Base-by-base conservation (phyloP, 345 rosid genomes). In the Trapa incisa region DNA sequence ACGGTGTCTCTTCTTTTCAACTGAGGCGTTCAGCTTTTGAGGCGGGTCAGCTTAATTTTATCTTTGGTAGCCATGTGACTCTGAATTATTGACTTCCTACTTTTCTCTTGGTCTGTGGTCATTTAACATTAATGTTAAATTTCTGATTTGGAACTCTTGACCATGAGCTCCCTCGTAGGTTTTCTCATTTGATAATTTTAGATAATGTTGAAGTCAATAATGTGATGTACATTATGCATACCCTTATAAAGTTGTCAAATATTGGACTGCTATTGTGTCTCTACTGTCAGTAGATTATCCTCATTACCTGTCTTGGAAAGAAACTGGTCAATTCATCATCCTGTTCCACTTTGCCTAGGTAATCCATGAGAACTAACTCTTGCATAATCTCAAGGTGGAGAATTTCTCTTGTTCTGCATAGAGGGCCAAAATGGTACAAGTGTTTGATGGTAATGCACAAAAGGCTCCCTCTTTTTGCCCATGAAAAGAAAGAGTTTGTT, bases 11-110 rank as follows among this genome's bases (percentile, higher is more conserved):
- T 38, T 9, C 16, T 64, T 35, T 29, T 41, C 53, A 33, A 32
- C 33, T 48, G 50, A 47, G 61, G 8, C n/a, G 45, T 48, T 52
- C 32, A 3, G 69, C 5, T 17, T 13, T 14, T 5, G 62, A 36
- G 45, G 61, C 41, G 14, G 47, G 47, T 6, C 6, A 67, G 50
- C 43, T 41, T 41, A 39, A 22, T 22, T 22, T 22, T 70, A 70
- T 70, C 68, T 22, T 15, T 15, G 67, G 50, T 61, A 70, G 64
- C 53, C 64, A 62, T 64, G 64, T 45, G 71, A 45, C 66, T 68
- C 35, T 68, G 42, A 68, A 22, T 22, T 22, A 22, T 60, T 22
- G 32, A 58, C 61, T 57, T 57, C 61, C 1, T 57, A 32, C 9
- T 58, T 32, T 29, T n/a, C 12, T 58, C 13, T 35, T 12, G 38